Evolutionary conservation across 1,284 basidiomycete genomes (phyloP), one percentile per base, ranked within the genome.

Genomic region (Amylostereum areolatum): DNA sequence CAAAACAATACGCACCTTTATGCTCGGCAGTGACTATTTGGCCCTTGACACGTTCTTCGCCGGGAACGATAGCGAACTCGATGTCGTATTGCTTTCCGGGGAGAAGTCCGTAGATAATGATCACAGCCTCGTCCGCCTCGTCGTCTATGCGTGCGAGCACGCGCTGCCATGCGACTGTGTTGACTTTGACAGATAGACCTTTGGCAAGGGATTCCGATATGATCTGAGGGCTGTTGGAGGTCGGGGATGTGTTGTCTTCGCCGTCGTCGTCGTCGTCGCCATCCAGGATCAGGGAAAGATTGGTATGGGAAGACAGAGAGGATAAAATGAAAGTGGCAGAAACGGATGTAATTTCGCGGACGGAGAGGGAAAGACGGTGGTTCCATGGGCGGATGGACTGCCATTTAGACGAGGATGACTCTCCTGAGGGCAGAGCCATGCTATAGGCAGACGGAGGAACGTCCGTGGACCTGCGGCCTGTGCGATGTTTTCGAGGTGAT

Each of bases 51-150:
- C 70, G 71, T 34, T 69, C 70, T 54, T 78, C 80, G 9, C 74
- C 77, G n/a, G 82, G 80, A 5, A 83, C 78, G 25, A 91, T 71
- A 0, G 75, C 83, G 4, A 92, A 68, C 58, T 89, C 85, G 51
- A 92, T 81, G 57, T 89, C 86, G 56, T 92, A 91, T 59, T 85
- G 83, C 48, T 84, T 73, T 3, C 85, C 84, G 8, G 89, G 89
- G 72, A 88, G 78, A 36, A 92, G 74, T 3, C 85, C 86, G 52
- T 87, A 89, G 30, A 91, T 76, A 55, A 91, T 85, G 47, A 91
- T 85, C 48, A 90, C 77, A 0, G 85, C 88, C 60, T 91, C 87
- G 55, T 89, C 87, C 0, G 74, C 72, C 45, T 81, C 78, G 41
- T 90, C 87, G 59, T 88, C 82, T 55, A 89, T 79, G 51, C 83